phyloP scores from a whole-genome alignment of 2,329 filamentous ascomycete genomes.

The Phaeosphaeriaceae sp. region DNA sequence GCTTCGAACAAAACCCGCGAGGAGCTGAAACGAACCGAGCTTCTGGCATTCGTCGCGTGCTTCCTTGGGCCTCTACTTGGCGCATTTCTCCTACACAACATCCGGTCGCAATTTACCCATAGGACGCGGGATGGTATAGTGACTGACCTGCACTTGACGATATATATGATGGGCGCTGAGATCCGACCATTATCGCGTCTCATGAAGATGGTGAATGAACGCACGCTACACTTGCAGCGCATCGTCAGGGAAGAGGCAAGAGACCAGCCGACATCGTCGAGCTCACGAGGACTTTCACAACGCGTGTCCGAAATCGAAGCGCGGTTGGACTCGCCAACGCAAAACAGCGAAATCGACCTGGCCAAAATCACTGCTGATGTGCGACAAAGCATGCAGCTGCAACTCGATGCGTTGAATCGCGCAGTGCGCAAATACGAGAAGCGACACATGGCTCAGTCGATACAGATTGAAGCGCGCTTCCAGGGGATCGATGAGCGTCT shows the following conservation, averaged over 20 bases:
- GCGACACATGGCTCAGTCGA: constrained; percentile 76
- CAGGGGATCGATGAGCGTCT: constrained; percentile 74
- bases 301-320: constrained; percentile 76
- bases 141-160: constrained; percentile 90
- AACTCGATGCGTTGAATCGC: constrained; percentile 86
- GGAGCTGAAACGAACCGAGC: constrained; percentile 78
- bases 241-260: constrained; percentile 59
- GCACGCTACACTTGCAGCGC: constrained; percentile 83
- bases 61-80: constrained; percentile 80
- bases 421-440: constrained; percentile 93
- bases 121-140: constrained; percentile 77
- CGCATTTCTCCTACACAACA: constrained; percentile 83
- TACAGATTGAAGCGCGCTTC: constrained; percentile 79
- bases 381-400: constrained; percentile 73
- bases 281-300: constrained; percentile 57
- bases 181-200: constrained; percentile 83
- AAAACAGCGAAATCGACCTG: constrained; percentile 47
- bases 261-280: constrained; percentile 20
- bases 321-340: constrained; percentile 55
- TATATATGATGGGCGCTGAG: constrained; percentile 89
- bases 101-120: constrained; percentile 81
- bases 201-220: constrained; percentile 78
- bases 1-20: constrained; percentile 54
- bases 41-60: constrained; percentile 77
- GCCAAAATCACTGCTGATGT: constrained; percentile 61